Base-by-base conservation (phyloP, 345 rosid genomes). In the Citrus australasica region DNA sequence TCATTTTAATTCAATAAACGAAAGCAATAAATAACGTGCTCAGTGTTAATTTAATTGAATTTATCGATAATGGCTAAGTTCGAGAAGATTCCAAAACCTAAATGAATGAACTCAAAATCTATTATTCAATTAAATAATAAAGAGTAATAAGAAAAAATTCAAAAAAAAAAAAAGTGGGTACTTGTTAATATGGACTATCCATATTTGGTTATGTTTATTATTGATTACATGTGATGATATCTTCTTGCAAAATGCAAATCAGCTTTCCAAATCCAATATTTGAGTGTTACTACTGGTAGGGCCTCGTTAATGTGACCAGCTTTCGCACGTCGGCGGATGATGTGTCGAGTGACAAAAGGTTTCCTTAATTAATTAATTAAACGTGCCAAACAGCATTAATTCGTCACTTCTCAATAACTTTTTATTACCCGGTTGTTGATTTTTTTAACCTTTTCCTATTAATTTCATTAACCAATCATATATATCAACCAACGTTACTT, bases 131-230 rank as follows among this genome's bases (percentile, higher is more conserved):
- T 13, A 46, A 46, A 13, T 1, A 46, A 46, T 13, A 46, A 46
- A 13, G 51, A 46, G 2, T 46, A 46, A 46, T 3, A 46, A 46
- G 51, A 46, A 10, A 3, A 42, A 40, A 40, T 2, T 40, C 13
- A 0, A 40, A 40, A 40, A 40, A 40, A 38, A 38, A 9, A 40
- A 40, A 3, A 13, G 51, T 46, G 51, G 51, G 14, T 13, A 46
- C 4, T 46, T 46, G 51, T 11, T 46, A 46, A 13, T 13, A 11
- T 13, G 17, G 17, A 46, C 17, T 46, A 74, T 65, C 62, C 56
- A 56, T 65, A 74, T 69, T 70, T 70, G 73, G 78, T 63, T 63
- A 59, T 79, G 77, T 73, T 22, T 42, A 40, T 22, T 42, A 40
- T 56, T 71, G 75, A 66, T 74, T 55, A 35, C 42, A 76, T 30